A percentile compares a stretch with the other conserved stretches of the same genome.
phyloP scores from a whole-genome alignment of 768 basidiomycete species.

The Suillus plorans region DNA sequence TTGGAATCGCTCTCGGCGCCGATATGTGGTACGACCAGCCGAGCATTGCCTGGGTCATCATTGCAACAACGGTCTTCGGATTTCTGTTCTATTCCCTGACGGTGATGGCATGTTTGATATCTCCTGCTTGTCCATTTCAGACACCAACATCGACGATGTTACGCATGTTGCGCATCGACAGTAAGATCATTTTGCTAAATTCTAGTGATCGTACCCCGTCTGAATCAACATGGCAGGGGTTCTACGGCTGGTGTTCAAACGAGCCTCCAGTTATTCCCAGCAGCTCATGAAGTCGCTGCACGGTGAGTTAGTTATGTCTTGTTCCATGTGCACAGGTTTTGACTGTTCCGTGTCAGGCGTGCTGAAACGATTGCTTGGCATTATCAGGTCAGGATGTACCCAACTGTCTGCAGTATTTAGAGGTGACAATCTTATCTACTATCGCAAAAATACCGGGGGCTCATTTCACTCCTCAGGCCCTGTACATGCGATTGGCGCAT shows the following conservation, averaged over 20 bases:
- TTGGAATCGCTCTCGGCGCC: constrained; percentile 11
- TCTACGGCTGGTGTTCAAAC: not conserved
- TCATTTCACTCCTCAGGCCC: not conserved
- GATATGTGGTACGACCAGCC: not conserved
- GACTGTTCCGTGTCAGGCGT: not conserved
- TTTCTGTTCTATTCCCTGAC: constrained; percentile 1
- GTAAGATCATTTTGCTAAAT: not conserved
- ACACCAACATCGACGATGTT: constrained; percentile 1
- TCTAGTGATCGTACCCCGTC: not conserved
- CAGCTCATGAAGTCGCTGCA: not conserved
- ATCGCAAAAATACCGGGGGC: not conserved
- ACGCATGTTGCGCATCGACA: not conserved
- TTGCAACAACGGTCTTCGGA: not conserved
- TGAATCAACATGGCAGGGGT: not conserved
- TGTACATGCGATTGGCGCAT: not conserved
- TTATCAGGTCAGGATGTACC: not conserved
- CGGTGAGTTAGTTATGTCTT: not conserved
- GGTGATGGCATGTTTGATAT: constrained; percentile 2
- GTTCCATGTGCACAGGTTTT: not conserved
- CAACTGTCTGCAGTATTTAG: not conserved
- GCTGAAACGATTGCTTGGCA: not conserved
- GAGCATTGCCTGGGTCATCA: constrained; percentile 2
- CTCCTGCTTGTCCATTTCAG: constrained; percentile 2
- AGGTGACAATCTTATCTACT: not conserved
- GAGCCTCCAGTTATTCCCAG: not conserved